Conservation (phyloP, 129 eudicot genomes). For the Lonicera japonica region DNA sequence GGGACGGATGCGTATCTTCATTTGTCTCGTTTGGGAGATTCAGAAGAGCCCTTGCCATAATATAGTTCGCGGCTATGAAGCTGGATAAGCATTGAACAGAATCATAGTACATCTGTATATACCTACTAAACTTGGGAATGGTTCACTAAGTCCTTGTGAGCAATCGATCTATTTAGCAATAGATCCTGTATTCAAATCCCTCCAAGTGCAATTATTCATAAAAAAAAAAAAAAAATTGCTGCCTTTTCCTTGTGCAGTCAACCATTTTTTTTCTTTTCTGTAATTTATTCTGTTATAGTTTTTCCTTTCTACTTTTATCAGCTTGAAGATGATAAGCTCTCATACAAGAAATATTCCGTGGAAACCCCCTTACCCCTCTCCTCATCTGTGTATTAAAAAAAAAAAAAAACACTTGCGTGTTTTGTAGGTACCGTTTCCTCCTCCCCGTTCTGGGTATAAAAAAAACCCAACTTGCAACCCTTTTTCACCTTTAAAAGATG, state of each 20-base stretch:
- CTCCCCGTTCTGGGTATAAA: too few species aligned
- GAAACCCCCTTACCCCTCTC: not conserved
- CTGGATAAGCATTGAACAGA: not conserved
- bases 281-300: too few species aligned
- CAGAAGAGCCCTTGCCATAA: slow-evolving; percentile 90
- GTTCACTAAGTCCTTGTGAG: too few species aligned
- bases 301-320: too few species aligned
- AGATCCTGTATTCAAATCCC: too few species aligned
- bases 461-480: too few species aligned
- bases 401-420: too few species aligned
- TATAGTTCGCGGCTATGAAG: not conserved
- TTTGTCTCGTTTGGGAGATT: slow-evolving; percentile 88
- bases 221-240: not conserved
- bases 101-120: not conserved
- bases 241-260: not conserved
- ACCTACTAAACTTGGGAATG: not conserved
- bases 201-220: too few species aligned
- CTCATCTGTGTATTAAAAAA: not conserved
- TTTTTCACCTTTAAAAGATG: too few species aligned
- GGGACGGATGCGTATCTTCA: slow-evolving; percentile 98
- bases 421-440: too few species aligned
- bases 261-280: not conserved
- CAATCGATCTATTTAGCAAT: too few species aligned
- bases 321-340: too few species aligned
- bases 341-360: not conserved